A percentile compares a stretch with the other conserved stretches of the same genome.
phyloP scores from a whole-genome alignment of 2,329 filamentous ascomycete genomes.

The Xylariaceae sp. region DNA sequence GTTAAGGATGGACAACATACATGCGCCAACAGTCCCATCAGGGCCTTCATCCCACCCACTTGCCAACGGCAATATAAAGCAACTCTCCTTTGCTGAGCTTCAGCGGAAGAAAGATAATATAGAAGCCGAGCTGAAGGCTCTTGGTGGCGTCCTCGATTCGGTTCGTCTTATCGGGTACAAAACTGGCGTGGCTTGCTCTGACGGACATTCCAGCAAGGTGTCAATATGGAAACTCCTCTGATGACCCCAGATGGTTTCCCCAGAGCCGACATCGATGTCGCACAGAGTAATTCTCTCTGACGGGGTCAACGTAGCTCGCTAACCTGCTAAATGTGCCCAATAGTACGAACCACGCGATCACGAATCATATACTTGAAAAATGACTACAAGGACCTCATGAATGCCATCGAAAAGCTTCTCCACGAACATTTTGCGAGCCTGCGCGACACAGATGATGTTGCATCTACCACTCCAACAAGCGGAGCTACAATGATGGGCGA shows the following conservation, averaged over 20 bases:
- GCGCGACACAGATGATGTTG: slow-evolving; percentile 43
- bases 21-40: slow-evolving; percentile 59
- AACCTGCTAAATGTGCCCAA: slow-evolving; percentile 16
- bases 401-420: slow-evolving; percentile 73
- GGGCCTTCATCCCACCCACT: slow-evolving; percentile 62
- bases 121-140: slow-evolving; percentile 78
- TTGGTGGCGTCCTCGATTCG: slow-evolving; percentile 82
- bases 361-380: slow-evolving; percentile 86
- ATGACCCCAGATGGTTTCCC: slow-evolving; percentile 89
- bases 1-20: slow-evolving; percentile 49
- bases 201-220: slow-evolving; percentile 62
- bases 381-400: slow-evolving; percentile 89
- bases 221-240: slow-evolving; percentile 85
- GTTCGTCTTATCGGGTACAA: slow-evolving; percentile 44
- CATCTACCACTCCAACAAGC: slow-evolving; percentile 22
- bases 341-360: slow-evolving; percentile 87
- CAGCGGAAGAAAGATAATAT: slow-evolving; percentile 78
- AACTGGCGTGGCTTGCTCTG: slow-evolving; percentile 12
- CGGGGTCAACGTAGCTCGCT: neutral
- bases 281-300: slow-evolving; percentile 62
- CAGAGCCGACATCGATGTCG: slow-evolving; percentile 86
- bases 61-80: slow-evolving; percentile 55
- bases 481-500: slow-evolving; percentile 29
- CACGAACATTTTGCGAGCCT: slow-evolving; percentile 82
- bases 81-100: slow-evolving; percentile 70